Conservation (phyloP, 2,329 filamentous ascomycete genomes). For the Fusarium torreyae region DNA sequence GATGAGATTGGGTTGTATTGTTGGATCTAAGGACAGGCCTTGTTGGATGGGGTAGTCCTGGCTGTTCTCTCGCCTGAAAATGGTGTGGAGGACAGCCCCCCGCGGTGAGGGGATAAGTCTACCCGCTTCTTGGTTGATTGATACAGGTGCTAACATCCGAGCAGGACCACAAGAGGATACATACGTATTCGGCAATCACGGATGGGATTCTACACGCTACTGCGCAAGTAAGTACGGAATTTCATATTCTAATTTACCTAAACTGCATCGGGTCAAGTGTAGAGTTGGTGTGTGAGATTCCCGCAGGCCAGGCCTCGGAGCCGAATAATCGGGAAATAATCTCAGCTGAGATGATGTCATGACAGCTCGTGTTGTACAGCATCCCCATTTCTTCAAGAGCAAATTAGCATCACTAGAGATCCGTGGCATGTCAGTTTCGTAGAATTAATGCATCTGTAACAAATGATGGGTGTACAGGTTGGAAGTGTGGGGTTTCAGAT, state of each 20-base stretch:
- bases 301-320: constrained; percentile 16
- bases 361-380: constrained; percentile 15
- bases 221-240: constrained; percentile 1
- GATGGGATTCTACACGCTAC: neutral
- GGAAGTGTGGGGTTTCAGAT: constrained; percentile 11
- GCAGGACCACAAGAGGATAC: constrained; percentile 34
- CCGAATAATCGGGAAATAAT: constrained; percentile 18
- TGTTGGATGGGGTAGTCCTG: constrained; percentile 59
- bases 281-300: constrained; percentile 18
- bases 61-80: constrained; percentile 66
- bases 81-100: constrained; percentile 65
- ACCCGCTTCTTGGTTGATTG: constrained; percentile 29
- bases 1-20: constrained; percentile 36
- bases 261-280: constrained; percentile 11
- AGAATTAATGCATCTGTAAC: constrained; percentile 20
- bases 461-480: constrained; percentile 19
- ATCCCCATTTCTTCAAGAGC: constrained; percentile 4
- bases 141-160: constrained; percentile 48
- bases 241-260: neutral
- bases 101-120: constrained; percentile 66
- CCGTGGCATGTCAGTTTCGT: constrained; percentile 2
- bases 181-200: neutral
- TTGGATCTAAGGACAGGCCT: constrained; percentile 48
- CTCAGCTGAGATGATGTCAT: constrained; percentile 34
- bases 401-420: neutral